phyloP scores from a whole-genome alignment of 2,329 filamentous ascomycete genomes.

The Keithomyces neogunnii region DNA sequence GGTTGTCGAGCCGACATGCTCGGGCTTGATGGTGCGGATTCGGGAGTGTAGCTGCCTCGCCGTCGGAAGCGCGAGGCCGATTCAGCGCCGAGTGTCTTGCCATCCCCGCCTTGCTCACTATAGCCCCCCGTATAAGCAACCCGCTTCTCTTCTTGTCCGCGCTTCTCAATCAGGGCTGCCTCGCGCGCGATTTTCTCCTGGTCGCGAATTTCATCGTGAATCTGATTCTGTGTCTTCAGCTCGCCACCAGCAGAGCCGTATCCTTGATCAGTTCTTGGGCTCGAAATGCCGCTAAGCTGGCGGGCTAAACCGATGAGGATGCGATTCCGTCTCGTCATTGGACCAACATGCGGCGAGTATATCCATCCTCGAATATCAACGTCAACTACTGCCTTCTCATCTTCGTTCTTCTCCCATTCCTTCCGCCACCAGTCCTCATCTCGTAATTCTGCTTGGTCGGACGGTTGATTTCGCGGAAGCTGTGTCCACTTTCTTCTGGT shows the following conservation, averaged over 20 bases:
- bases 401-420: slow-evolving; percentile 72
- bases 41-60: slow-evolving; percentile 26
- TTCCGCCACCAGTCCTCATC: slow-evolving; percentile 69
- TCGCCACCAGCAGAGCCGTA: slow-evolving; percentile 8
- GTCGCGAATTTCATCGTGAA: slow-evolving; percentile 40
- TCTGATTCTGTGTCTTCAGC: slow-evolving; percentile 16
- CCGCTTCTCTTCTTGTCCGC: slow-evolving; percentile 62
- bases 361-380: slow-evolving; percentile 96
- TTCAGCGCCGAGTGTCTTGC: slow-evolving; percentile 25
- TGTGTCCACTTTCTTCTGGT: slow-evolving; percentile 37
- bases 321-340: slow-evolving; percentile 79
- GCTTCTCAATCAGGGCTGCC: slow-evolving; percentile 66
- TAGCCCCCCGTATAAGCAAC: slow-evolving; percentile 64
- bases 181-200: slow-evolving; percentile 63
- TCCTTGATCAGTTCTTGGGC: slow-evolving; percentile 41
- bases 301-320: slow-evolving; percentile 79
- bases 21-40: slow-evolving; percentile 36
- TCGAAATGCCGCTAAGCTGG: slow-evolving; percentile 78
- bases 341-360: slow-evolving; percentile 76
- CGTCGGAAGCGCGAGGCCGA: slow-evolving; percentile 19
- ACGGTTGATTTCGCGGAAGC: slow-evolving; percentile 16
- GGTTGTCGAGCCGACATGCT: slow-evolving; percentile 27
- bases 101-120: slow-evolving; percentile 54
- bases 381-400: slow-evolving; percentile 79
- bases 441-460: slow-evolving; percentile 33